Conservation (phyloP, 2,329 filamentous ascomycete genomes). For the Beauveria brongniartii region DNA sequence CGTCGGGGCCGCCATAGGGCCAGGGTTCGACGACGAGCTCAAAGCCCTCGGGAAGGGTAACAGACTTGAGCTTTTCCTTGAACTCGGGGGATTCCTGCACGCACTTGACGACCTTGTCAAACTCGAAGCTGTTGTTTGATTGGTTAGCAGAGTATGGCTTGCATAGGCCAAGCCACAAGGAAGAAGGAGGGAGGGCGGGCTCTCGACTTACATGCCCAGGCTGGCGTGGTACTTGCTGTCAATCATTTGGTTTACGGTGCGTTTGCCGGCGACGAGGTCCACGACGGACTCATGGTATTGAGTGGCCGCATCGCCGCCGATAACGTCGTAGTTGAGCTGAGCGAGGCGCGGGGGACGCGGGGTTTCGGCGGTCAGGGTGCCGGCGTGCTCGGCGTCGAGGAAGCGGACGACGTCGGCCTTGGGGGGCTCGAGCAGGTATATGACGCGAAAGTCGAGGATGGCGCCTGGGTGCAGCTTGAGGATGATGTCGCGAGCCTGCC, state of each 20-base stretch:
- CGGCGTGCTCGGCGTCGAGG: conserved; percentile 35
- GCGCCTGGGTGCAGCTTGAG: conserved; percentile 20
- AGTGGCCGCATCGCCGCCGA: conserved; percentile 17
- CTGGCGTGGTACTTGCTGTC: conserved; percentile 22
- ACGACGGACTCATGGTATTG: conserved; percentile 29
- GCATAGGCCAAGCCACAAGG: background rate
- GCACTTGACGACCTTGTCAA: conserved; percentile 26
- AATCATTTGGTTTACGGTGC: conserved; percentile 20
- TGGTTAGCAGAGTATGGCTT: background rate
- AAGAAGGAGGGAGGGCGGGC: background rate
- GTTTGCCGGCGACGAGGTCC: conserved; percentile 20
- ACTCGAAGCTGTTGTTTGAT: conserved; percentile 20
- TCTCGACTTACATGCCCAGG: conserved; percentile 21
- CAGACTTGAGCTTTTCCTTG: conserved; percentile 22
- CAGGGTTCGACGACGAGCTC: conserved; percentile 27
- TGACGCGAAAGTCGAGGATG: conserved; percentile 37
- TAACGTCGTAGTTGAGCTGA: conserved; percentile 32
- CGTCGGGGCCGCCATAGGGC: conserved; percentile 24
- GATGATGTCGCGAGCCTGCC: conserved; percentile 27
- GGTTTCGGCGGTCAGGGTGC: conserved; percentile 20
- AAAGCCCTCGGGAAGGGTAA: conserved; percentile 22
- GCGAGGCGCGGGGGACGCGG: conserved; percentile 29
- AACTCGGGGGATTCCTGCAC: conserved; percentile 23
- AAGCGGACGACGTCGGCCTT: conserved; percentile 39
- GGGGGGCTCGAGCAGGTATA: conserved; percentile 41